Conservation (phyloP, 805 yeast species). For the Tetrapisispora iriomotensis region DNA sequence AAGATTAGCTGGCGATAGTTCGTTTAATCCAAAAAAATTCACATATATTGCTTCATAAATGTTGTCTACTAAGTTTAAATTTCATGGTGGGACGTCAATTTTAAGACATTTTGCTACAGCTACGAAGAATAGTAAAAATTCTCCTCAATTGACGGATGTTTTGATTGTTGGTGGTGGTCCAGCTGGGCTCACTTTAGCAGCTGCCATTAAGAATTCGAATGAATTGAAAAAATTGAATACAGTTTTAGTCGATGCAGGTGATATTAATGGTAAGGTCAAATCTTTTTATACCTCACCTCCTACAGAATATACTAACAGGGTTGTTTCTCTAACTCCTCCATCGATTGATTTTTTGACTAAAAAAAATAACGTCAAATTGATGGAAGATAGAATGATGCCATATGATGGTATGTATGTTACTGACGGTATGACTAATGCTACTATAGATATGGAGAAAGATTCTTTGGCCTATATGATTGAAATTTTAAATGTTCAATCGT, state of each 20-base stretch:
- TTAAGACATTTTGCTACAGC: conserved; percentile 13
- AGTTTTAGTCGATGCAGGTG: conserved; percentile 64
- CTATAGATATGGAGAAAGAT: conserved; percentile 60
- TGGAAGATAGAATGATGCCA: conserved; percentile 63
- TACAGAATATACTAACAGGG: conserved; percentile 60
- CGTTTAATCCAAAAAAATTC: too few relatives aligned
- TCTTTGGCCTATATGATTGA: conserved; percentile 77
- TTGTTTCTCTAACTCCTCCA: conserved; percentile 77
- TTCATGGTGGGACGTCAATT: neutral
- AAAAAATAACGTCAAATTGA: conserved; percentile 69
- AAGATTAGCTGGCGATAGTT: too few relatives aligned
- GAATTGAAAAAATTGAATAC: conserved; percentile 50
- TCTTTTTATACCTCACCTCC: conserved; percentile 29
- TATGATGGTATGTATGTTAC: conserved; percentile 79
- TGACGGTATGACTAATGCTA: conserved; percentile 67
- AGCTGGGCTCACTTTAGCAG: conserved; percentile 81
- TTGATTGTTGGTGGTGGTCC: conserved; percentile 96
- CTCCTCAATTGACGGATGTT: conserved; percentile 44
- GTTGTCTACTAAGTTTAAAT: neutral
- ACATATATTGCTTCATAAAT: too few relatives aligned
- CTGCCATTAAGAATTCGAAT: conserved; percentile 67
- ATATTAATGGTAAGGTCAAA: conserved; percentile 43
- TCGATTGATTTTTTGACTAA: conserved; percentile 54
- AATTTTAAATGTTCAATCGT: conserved; percentile 71
- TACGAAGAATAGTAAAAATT: neutral